phyloP scores from a whole-genome alignment of 768 basidiomycete species.

The Amanita pallidorosea region DNA sequence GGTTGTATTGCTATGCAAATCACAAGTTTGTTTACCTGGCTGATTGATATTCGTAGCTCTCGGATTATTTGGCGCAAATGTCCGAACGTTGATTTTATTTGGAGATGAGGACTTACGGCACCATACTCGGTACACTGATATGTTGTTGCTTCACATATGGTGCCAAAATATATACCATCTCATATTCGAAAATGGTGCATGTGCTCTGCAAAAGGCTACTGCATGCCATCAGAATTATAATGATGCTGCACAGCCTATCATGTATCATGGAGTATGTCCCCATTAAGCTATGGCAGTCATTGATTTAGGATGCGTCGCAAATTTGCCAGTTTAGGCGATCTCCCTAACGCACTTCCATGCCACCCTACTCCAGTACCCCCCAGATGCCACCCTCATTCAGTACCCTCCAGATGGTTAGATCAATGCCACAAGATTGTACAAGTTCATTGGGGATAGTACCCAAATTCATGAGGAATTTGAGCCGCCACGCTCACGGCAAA shows the following conservation, averaged over 20 bases:
- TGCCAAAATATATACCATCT: neutral
- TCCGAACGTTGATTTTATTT: conserved; percentile 26
- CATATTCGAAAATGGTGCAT: neutral
- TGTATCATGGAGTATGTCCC: no score
- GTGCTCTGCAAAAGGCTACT: no score
- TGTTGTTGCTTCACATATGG: neutral
- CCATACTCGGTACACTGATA: neutral
- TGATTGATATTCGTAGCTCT: conserved; percentile 26
- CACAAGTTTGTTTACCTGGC: neutral
- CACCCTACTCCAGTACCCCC: neutral
- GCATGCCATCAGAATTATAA: no score
- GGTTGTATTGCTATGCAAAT: conserved; percentile 25
- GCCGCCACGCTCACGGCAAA: no score
- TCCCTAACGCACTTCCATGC: neutral
- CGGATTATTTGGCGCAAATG: conserved; percentile 64
- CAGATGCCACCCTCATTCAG: no score
- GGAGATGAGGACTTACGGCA: neutral
- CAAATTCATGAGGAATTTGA: no score
- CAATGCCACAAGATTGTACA: neutral
- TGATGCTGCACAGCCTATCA: no score
- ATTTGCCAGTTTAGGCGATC: no score
- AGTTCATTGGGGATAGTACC: no score
- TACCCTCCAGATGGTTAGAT: neutral
- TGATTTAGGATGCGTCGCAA: no score
- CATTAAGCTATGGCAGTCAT: no score